phyloP scores from a whole-genome alignment of 2,329 filamentous ascomycete genomes.

The Kalmusia sp. region DNA sequence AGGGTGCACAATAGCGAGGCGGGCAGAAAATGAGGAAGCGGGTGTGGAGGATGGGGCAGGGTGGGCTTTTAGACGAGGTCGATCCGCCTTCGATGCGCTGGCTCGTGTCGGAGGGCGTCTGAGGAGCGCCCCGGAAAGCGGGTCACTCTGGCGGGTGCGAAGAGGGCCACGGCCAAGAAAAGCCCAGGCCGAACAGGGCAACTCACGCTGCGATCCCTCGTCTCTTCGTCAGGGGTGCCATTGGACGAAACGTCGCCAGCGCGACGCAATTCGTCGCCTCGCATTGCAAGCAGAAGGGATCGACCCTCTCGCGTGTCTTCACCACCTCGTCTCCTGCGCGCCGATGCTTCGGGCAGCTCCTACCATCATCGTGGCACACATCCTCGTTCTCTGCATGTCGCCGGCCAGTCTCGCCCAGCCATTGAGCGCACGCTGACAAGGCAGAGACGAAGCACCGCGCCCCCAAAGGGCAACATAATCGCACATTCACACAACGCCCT shows the following conservation, averaged over 20 bases:
- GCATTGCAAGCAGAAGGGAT: constrained; percentile 17
- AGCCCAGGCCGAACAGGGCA: constrained; percentile 33
- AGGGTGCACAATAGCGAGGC: constrained; percentile 30
- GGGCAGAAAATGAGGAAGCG: constrained; percentile 33
- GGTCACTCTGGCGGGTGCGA: constrained; percentile 23
- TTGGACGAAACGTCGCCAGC: not conserved
- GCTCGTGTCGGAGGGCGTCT: constrained; percentile 40
- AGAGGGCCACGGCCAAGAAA: constrained; percentile 25
- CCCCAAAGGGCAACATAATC: constrained; percentile 7
- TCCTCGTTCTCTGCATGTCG: not conserved
- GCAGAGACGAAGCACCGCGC: constrained; percentile 1
- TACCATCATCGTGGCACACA: not conserved
- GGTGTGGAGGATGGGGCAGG: constrained; percentile 27
- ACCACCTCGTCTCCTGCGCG: not conserved
- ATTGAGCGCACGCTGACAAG: not conserved
- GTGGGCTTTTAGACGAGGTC: constrained; percentile 32
- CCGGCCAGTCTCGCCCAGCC: constrained; percentile 7
- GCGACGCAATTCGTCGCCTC: constrained; percentile 38
- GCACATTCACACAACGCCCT: not conserved
- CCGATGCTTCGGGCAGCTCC: not conserved
- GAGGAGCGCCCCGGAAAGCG: constrained; percentile 26
- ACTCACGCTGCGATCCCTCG: constrained; percentile 32
- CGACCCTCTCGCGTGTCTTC: not conserved
- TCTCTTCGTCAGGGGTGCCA: not conserved
- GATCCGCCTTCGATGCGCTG: constrained; percentile 36